A percentile compares a stretch with the other conserved stretches of the same genome.
These are phyloP conservation scores for Grosmannia huntii DNA, from an alignment of 2,329 filamentous ascomycete species.

Conservation along the genomic window DNA sequence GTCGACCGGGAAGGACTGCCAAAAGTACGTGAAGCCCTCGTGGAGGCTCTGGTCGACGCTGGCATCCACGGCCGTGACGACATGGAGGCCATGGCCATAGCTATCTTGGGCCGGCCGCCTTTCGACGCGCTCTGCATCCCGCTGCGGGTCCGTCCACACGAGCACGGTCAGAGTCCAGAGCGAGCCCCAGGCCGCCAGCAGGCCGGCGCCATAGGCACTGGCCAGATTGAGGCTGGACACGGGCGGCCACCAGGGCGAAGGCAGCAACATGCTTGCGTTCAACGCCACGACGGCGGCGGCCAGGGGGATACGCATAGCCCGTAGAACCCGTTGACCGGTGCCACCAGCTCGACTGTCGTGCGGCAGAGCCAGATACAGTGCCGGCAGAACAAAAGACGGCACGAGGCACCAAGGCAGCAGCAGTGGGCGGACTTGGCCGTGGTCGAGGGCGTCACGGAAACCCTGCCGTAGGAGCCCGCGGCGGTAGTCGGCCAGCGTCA, in stretches of 20 bases:
- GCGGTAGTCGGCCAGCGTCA: constrained; percentile 9
- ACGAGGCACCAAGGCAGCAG: constrained; percentile 39
- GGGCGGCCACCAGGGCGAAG: constrained; percentile 3
- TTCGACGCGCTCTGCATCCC: constrained; percentile 38
- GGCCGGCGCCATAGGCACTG: constrained; percentile 34
- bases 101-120: not conserved
- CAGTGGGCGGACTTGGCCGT: constrained; percentile 24
- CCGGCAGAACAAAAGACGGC: constrained; percentile 33
- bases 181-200: constrained; percentile 37
- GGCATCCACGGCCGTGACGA: constrained; percentile 11
- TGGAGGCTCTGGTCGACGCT: constrained; percentile 16
- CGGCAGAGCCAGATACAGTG: constrained; percentile 43
- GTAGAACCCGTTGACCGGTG: constrained; percentile 34
- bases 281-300: constrained; percentile 29
- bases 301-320: constrained; percentile 36
- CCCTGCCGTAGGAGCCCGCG: constrained; percentile 7
- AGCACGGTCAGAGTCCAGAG: constrained; percentile 36
- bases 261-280: constrained; percentile 25
- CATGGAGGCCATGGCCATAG: too few relatives aligned
- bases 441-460: constrained; percentile 6
- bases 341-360: constrained; percentile 24
- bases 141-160: constrained; percentile 42
- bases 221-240: constrained; percentile 40
- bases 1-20: constrained; percentile 44
- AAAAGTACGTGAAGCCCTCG: constrained; percentile 36